phyloP scores from a whole-genome alignment of 768 basidiomycete species.

The Mycena rosella region DNA sequence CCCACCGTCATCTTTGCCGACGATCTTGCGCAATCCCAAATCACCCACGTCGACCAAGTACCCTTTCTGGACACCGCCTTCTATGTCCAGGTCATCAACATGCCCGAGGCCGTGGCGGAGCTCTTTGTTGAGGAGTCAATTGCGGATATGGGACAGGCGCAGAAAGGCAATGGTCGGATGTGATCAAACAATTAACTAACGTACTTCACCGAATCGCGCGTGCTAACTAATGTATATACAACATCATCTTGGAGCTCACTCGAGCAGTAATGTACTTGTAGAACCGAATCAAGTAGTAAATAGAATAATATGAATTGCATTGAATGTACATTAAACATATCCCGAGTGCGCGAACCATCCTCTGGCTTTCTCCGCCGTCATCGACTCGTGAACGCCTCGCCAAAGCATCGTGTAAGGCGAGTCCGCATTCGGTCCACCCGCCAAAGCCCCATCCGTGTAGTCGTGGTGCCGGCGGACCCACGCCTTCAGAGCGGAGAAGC shows the following conservation, averaged over 20 bases:
- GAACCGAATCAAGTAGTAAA: slow-evolving; percentile 15
- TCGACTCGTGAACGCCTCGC: slow-evolving; percentile 41
- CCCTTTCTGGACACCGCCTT: slow-evolving; percentile 10
- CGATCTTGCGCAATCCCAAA: slow-evolving; percentile 7
- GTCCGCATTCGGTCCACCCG: slow-evolving; percentile 29
- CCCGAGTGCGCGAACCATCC: slow-evolving; percentile 48
- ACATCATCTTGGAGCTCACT: slow-evolving; percentile 26
- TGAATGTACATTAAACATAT: slow-evolving; percentile 34
- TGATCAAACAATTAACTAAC: slow-evolving; percentile 5
- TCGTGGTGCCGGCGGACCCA: slow-evolving; percentile 40
- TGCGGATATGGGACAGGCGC: slow-evolving; percentile 14
- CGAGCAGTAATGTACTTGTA: slow-evolving; percentile 24
- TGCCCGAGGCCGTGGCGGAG: slow-evolving; percentile 22
- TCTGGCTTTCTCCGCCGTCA: slow-evolving; percentile 40
- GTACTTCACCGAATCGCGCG: slow-evolving; percentile 2
- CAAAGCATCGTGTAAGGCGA: slow-evolving; percentile 40
- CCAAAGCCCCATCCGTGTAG: slow-evolving; percentile 36
- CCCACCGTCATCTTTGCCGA: slow-evolving; percentile 14
- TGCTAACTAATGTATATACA: slow-evolving; percentile 13
- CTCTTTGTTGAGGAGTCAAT: slow-evolving; percentile 21
- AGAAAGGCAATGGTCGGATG: slow-evolving; percentile 4
- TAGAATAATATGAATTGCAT: neutral
- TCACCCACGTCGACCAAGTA: slow-evolving; percentile 9
- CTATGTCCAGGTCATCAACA: slow-evolving; percentile 15
- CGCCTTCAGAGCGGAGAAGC: slow-evolving; percentile 38